phyloP scores from a whole-genome alignment of 352 stramenopile genomes.

The Pythium biforme region DNA sequence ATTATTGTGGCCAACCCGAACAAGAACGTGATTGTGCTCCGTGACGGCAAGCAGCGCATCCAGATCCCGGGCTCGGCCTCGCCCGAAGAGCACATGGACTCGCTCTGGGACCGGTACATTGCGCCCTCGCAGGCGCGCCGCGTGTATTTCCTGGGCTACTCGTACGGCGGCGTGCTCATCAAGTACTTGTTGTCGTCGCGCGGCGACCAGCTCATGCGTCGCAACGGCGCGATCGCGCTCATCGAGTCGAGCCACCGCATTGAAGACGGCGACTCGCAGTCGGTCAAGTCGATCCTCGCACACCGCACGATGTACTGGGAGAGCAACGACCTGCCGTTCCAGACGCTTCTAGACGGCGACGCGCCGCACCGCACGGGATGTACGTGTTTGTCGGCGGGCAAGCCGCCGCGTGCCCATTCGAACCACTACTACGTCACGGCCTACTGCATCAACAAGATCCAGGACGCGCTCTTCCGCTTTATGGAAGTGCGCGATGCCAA shows the following conservation, averaged over 20 bases:
- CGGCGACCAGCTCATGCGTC: slow-evolving; percentile 82
- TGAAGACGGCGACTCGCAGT: slow-evolving; percentile 83
- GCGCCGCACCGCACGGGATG: slow-evolving; percentile 80
- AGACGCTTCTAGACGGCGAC: slow-evolving; percentile 76
- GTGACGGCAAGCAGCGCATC: slow-evolving; percentile 76
- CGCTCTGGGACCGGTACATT: slow-evolving; percentile 84
- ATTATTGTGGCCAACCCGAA: slow-evolving; percentile 89
- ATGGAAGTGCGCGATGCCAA: slow-evolving; percentile 75
- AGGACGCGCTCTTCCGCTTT: slow-evolving; percentile 84
- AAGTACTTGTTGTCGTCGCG: slow-evolving; percentile 88
- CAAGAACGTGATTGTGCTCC: slow-evolving; percentile 86
- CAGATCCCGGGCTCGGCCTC: slow-evolving; percentile 83
- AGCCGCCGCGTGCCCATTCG: slow-evolving; percentile 60
- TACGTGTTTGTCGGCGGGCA: slow-evolving; percentile 75
- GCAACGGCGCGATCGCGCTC: slow-evolving; percentile 81
- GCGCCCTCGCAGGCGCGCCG: slow-evolving; percentile 49
- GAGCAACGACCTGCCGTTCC: slow-evolving; percentile 75
- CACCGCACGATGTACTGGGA: slow-evolving; percentile 91
- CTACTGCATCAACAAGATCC: slow-evolving; percentile 88
- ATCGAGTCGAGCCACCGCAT: slow-evolving; percentile 88
- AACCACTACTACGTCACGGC: slow-evolving; percentile 90
- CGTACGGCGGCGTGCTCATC: slow-evolving; percentile 85
- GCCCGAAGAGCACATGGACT: slow-evolving; percentile 89
- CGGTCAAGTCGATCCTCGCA: slow-evolving; percentile 83
- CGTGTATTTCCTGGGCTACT: slow-evolving; percentile 88